These are phyloP conservation scores for Carex cristatella DNA, from an alignment of 176 grass and related monocot species.

Conservation along the genomic window DNA sequence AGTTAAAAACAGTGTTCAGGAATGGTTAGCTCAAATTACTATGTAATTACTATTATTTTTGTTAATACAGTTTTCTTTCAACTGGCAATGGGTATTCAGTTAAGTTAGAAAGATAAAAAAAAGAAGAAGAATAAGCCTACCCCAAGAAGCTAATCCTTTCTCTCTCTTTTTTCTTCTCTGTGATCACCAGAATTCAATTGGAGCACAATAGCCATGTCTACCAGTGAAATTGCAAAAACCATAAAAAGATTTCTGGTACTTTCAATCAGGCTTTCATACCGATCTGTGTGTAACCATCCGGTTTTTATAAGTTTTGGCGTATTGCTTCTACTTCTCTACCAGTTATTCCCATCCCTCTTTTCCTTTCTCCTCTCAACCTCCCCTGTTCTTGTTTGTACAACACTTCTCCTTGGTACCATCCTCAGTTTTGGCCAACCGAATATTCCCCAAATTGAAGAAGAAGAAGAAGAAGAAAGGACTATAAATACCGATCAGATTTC, in stretches of 20 bases:
- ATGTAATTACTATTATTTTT: neutral
- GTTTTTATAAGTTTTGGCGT: slow-evolving; percentile 35
- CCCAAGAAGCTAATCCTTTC: neutral
- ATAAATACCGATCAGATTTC: slow-evolving; percentile 19
- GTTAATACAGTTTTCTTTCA: neutral
- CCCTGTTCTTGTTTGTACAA: slow-evolving; percentile 73
- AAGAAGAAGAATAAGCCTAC: neutral
- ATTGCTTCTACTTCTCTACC: slow-evolving; percentile 63
- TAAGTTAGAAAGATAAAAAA: neutral
- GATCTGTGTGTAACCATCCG: slow-evolving; percentile 47
- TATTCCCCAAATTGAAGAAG: slow-evolving; percentile 40
- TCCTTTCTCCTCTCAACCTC: slow-evolving; percentile 54
- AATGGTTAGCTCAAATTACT: neutral
- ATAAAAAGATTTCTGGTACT: slow-evolving; percentile 52
- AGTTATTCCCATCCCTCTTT: slow-evolving; percentile 51
- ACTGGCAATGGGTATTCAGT: neutral
- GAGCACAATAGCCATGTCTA: slow-evolving; percentile 33
- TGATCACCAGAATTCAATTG: slow-evolving; percentile 37
- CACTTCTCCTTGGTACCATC: slow-evolving; percentile 74
- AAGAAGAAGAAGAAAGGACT: slow-evolving; percentile 15
- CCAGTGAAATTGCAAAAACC: slow-evolving; percentile 32
- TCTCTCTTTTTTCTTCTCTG: neutral
- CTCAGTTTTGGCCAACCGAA: slow-evolving; percentile 59
- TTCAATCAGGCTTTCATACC: slow-evolving; percentile 47
- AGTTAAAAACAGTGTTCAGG: neutral